A percentile compares a stretch with the other conserved stretches of the same genome.
Conservation (phyloP, 768 basidiomycete genomes). For the Amanita thiersii region DNA sequence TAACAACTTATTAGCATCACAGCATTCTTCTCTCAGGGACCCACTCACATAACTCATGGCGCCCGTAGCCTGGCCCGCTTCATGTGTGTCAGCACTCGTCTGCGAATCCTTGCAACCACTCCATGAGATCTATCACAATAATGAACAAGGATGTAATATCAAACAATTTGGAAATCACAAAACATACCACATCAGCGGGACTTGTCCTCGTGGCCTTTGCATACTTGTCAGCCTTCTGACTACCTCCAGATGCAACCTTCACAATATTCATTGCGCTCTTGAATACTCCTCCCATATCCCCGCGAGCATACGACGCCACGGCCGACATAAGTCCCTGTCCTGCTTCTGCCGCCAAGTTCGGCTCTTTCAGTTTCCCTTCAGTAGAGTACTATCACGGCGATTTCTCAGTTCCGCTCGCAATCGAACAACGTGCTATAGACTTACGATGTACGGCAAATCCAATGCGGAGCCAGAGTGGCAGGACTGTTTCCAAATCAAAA, state of each 20-base stretch:
- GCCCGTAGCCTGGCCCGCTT: conserved; percentile 60
- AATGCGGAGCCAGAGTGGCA: conserved; percentile 89
- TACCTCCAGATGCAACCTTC: conserved; percentile 63
- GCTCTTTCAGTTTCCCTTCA: conserved; percentile 92
- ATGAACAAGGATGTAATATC: background rate
- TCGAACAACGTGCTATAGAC: conserved; percentile 10
- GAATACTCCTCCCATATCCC: conserved; percentile 76
- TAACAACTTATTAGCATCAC: conserved; percentile 11
- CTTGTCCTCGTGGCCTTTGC: conserved; percentile 63
- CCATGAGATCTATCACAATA: conserved; percentile 88
- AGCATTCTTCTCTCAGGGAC: background rate
- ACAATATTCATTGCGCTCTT: conserved; percentile 65
- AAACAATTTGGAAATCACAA: background rate
- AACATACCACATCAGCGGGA: conserved; percentile 76
- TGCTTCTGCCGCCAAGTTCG: conserved; percentile 81
- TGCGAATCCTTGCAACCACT: conserved; percentile 77
- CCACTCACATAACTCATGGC: conserved; percentile 71
- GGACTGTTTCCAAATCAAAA: conserved; percentile 50
- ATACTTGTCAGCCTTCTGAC: conserved; percentile 54
- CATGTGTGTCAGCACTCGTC: conserved; percentile 72
- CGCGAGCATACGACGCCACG: conserved; percentile 64
- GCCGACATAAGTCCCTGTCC: conserved; percentile 82
- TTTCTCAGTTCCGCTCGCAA: background rate
- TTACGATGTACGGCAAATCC: conserved; percentile 62
- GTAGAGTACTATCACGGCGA: conserved; percentile 68